Conservation (phyloP, 106 monocot species). For the Apostasia shenzhenica region DNA sequence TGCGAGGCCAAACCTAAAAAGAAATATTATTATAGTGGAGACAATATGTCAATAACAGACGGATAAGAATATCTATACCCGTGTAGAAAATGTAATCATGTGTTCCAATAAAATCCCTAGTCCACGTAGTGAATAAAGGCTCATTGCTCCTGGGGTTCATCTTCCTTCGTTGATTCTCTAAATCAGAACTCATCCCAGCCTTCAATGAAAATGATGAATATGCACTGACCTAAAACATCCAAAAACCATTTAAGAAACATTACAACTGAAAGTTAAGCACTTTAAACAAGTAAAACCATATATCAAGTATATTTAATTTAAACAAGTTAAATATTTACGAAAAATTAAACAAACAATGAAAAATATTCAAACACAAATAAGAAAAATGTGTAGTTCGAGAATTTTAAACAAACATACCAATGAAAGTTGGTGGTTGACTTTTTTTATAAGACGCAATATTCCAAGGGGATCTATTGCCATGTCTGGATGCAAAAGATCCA, state of each 20-base stretch:
- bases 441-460: slow-evolving; percentile 60
- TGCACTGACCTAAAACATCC: slow-evolving; percentile 68
- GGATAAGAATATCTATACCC: slow-evolving; percentile 23
- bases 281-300: too few relatives aligned
- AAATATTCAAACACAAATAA: background rate
- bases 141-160: slow-evolving; percentile 79
- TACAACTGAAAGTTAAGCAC: too few relatives aligned
- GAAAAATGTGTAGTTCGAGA: background rate
- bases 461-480: slow-evolving; percentile 71
- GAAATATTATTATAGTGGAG: too few relatives aligned
- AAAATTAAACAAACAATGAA: background rate
- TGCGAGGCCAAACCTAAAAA: background rate
- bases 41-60: too few relatives aligned
- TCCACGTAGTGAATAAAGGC: slow-evolving; percentile 90
- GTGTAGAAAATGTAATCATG: slow-evolving; percentile 98
- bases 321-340: too few relatives aligned
- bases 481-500: slow-evolving; percentile 83
- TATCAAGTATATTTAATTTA: too few relatives aligned
- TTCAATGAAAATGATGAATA: slow-evolving; percentile 83
- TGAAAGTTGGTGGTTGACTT: slow-evolving; percentile 77
- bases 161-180: slow-evolving; percentile 63
- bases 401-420: slow-evolving; percentile 40
- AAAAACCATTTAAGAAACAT: background rate
- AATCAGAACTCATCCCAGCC: slow-evolving; percentile 20
- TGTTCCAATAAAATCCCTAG: slow-evolving; percentile 81